A percentile compares a stretch with the other conserved stretches of the same genome.
Conservation (phyloP, 495 filamentous ascomycete genomes). For the Acidomyces sp. region DNA sequence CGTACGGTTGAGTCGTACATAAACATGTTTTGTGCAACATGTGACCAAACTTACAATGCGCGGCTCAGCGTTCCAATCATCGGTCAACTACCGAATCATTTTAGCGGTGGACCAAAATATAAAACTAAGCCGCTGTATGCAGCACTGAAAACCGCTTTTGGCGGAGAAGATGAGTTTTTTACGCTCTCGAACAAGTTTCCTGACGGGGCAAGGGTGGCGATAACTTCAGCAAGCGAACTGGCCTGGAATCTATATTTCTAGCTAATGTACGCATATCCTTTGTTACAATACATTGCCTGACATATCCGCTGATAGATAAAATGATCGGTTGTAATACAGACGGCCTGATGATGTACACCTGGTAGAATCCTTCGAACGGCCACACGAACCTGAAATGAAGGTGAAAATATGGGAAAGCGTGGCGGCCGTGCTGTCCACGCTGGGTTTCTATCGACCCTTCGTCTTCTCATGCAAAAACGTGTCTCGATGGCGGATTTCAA, state of each 20-base stretch:
- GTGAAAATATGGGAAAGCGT: constrained; percentile 35
- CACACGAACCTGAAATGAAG: constrained; percentile 31
- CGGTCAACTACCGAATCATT: constrained; percentile 25
- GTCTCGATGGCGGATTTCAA: constrained; percentile 35
- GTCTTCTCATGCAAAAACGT: constrained; percentile 28
- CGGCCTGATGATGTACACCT: constrained; percentile 21
- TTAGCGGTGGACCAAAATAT: constrained; percentile 30
- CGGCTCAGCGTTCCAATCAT: constrained; percentile 30
- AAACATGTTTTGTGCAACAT: constrained; percentile 32
- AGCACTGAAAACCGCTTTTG: constrained; percentile 18
- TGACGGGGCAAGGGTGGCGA: constrained; percentile 27
- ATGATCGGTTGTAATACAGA: too few relatives aligned
- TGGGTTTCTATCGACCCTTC: constrained; percentile 37
- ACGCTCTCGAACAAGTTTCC: constrained; percentile 14
- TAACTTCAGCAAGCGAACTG: constrained; percentile 32
- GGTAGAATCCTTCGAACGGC: constrained; percentile 34
- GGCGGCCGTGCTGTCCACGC: constrained; percentile 38
- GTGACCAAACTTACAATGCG: constrained; percentile 33
- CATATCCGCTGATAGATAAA: too few relatives aligned
- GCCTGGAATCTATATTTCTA: constrained; percentile 32
- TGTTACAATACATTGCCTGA: too few relatives aligned
- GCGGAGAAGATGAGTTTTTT: constrained; percentile 14
- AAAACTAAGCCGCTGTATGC: constrained; percentile 18
- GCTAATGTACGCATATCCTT: too few relatives aligned
- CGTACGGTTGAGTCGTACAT: constrained; percentile 35